These are phyloP conservation scores for Salvia sclarea DNA, from an alignment of 305 asterid genomes.

Conservation along the genomic window DNA sequence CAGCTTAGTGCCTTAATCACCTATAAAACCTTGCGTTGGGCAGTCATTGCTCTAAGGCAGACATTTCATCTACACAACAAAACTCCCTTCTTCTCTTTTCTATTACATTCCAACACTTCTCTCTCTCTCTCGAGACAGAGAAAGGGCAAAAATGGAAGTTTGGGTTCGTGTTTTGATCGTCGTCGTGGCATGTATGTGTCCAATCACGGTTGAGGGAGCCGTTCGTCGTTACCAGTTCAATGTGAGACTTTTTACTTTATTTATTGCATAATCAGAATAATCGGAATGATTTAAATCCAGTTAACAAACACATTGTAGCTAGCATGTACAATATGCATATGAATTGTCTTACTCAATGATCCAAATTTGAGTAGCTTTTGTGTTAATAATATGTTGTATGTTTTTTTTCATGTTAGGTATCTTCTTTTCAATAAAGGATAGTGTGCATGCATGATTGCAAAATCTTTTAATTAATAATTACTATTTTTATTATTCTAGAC, in stretches of 20 bases:
- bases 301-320: too few relatives aligned
- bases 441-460: constrained; percentile 4
- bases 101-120: constrained; percentile 12
- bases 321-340: not conserved
- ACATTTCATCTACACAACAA: constrained; percentile 37
- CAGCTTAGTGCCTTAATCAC: not conserved
- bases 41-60: constrained; percentile 40
- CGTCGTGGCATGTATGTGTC: constrained; percentile 43
- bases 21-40: constrained; percentile 58
- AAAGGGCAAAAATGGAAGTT: constrained; percentile 36
- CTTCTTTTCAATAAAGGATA: not conserved
- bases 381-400: not conserved
- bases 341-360: not conserved
- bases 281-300: too few relatives aligned
- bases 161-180: constrained; percentile 45
- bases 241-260: constrained; percentile 56
- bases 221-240: constrained; percentile 81
- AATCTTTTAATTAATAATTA: not conserved
- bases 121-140: not conserved
- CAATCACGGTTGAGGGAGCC: constrained; percentile 48
- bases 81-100: not conserved
- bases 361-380: not conserved
- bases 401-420: not conserved
- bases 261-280: too few relatives aligned
- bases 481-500: too few relatives aligned